These are phyloP conservation scores for Tolypocladium amazonense DNA, from an alignment of 2,329 filamentous ascomycete genomes.

Conservation along the genomic window DNA sequence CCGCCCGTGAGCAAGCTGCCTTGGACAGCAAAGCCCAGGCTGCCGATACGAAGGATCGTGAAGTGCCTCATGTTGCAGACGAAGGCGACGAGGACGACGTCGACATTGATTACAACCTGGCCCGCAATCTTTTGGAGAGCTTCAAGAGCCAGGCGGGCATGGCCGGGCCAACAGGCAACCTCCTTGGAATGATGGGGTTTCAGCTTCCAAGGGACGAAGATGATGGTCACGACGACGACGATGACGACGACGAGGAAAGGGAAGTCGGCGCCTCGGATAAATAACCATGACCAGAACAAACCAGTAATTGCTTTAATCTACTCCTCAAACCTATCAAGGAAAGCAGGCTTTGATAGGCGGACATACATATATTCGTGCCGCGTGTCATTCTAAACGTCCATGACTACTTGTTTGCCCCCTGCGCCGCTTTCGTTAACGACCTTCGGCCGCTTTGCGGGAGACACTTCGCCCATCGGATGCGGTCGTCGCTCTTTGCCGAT, in stretches of 20 bases:
- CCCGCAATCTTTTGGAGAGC: conserved; percentile 82
- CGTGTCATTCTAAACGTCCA: not conserved
- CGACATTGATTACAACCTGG: conserved; percentile 76
- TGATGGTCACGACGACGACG: conserved; percentile 25
- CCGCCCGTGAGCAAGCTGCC: conserved; percentile 12
- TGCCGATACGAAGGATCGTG: conserved; percentile 5
- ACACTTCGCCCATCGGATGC: conserved; percentile 28
- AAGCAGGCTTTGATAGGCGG: not conserved
- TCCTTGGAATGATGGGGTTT: conserved; percentile 79
- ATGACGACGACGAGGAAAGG: conserved; percentile 9
- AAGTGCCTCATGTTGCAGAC: conserved; percentile 34
- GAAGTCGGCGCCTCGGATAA: not conserved
- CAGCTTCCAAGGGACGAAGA: conserved; percentile 71
- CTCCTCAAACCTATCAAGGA: not conserved
- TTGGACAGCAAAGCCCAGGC: conserved; percentile 8
- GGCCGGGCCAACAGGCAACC: conserved; percentile 76
- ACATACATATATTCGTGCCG: not conserved
- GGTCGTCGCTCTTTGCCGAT: conserved; percentile 16
- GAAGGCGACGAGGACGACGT: conserved; percentile 49
- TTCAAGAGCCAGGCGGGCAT: conserved; percentile 84
- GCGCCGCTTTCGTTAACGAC: conserved; percentile 7
- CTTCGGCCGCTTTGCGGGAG: conserved; percentile 33
- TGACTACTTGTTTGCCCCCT: not conserved
- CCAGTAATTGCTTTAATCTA: not conserved
- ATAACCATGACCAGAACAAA: not conserved